A percentile compares a stretch with the other conserved stretches of the same genome.
phyloP scores from a whole-genome alignment of 1,284 basidiomycete genomes.

The Melampsora abietis-canadensis region DNA sequence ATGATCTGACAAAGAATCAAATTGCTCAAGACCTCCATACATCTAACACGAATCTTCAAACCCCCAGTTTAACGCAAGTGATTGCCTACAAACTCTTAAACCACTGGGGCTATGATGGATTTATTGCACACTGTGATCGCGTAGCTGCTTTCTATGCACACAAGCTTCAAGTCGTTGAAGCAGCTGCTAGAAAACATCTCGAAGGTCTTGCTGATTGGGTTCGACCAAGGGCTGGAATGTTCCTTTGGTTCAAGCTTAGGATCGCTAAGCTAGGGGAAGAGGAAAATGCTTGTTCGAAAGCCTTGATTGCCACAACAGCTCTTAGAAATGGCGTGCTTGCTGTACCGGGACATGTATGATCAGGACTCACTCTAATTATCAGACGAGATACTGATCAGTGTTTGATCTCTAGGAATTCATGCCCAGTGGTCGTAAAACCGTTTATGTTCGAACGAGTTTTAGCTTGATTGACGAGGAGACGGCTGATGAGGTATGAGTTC shows the following conservation, averaged over 20 bases:
- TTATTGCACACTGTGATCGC: constrained; percentile 66
- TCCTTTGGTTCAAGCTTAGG: constrained; percentile 49
- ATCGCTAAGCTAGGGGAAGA: constrained; percentile 52
- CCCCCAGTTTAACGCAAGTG: constrained; percentile 70
- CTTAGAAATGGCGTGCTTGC: constrained; percentile 78
- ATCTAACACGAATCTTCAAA: constrained; percentile 37
- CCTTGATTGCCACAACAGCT: constrained; percentile 74
- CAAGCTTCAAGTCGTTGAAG: constrained; percentile 76
- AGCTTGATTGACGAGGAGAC: constrained; percentile 67
- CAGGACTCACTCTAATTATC: background rate
- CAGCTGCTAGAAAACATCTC: constrained; percentile 69
- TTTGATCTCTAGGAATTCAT: constrained; percentile 59
- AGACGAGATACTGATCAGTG: constrained; percentile 6
- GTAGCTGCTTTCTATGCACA: constrained; percentile 74
- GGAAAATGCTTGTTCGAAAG: constrained; percentile 64
- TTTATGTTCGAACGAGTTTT: constrained; percentile 76
- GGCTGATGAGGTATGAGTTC: constrained; percentile 60
- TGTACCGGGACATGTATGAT: constrained; percentile 63
- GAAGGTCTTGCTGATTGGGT: constrained; percentile 76
- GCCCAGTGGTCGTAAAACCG: constrained; percentile 65
- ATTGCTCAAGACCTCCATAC: constrained; percentile 33
- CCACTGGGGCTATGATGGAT: constrained; percentile 67
- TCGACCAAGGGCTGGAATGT: constrained; percentile 72
- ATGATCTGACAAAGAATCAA: constrained; percentile 1
- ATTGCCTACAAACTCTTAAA: constrained; percentile 68